Conservation (phyloP, 129 eudicot genomes). For the Centrapalus pauciflorus region DNA sequence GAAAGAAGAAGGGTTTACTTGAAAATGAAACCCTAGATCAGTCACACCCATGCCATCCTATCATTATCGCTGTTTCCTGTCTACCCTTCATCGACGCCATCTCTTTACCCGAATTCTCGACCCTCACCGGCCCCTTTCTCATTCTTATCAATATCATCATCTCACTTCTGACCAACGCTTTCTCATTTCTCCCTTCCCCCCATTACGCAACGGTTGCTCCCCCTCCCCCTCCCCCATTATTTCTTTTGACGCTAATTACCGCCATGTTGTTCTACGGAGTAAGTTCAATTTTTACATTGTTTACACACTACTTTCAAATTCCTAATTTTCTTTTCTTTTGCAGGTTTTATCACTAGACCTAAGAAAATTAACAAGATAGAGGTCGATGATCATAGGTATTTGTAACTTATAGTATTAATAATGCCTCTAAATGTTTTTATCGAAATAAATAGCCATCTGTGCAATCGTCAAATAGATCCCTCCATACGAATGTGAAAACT, state of each 20-base stretch:
- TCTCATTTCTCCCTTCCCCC: constrained; percentile 8
- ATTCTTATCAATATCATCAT: constrained; percentile 13
- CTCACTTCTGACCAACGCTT: neutral
- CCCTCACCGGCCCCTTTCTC: constrained; percentile 1
- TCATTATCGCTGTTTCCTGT: constrained; percentile 1
- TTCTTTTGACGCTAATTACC: constrained; percentile 3
- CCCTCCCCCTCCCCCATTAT: neutral
- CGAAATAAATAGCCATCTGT: neutral
- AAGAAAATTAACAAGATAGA: constrained; percentile 52
- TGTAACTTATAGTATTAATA: neutral
- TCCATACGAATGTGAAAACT: no score
- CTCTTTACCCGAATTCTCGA: constrained; percentile 10
- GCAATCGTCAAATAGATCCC: no score
- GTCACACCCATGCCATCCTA: constrained; percentile 23
- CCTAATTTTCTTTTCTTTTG: neutral
- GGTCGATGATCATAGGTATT: constrained; percentile 82
- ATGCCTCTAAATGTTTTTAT: neutral
- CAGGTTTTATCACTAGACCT: constrained; percentile 75
- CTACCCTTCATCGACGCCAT: constrained; percentile 10
- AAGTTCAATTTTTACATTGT: neutral
- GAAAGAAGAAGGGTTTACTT: neutral
- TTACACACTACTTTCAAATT: neutral
- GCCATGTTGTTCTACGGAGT: constrained; percentile 36
- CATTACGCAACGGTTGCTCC: neutral
- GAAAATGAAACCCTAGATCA: constrained; percentile 5